Evolutionary conservation across 106 monocot genomes (phyloP), one percentile per base, ranked within the genome.

Genomic region (Phalaenopsis equestris): DNA sequence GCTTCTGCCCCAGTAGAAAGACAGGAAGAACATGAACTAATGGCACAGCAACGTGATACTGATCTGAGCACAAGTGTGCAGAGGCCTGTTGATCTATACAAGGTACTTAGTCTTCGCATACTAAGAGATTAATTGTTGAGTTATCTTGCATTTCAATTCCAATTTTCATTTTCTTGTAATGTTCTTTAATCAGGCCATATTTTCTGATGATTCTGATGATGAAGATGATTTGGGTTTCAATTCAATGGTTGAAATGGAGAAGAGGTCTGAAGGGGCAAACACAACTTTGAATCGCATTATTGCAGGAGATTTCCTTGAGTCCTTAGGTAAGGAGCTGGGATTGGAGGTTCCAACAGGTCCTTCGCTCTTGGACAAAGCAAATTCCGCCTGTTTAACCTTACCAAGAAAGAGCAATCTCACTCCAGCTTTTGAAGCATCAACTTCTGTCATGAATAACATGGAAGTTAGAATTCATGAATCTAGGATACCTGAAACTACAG

Each of bases 231-330:
- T 6, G 23, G 42, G 24, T 14, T 74, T 74, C n/a, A 79, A 84
- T 46, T 46, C 79, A 80, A 75, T 1, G 80, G 10, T 23, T 41
- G 82, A 85, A 68, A 83, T 79, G 11, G 81, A 86, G 41, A 89
- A 90, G 80, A 92, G 88, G 42, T 83, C 78, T 82, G 94, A 94
- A 84, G 97, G 86, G 17, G 92, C 87, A 42, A 99, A 99, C 56
- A 91, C 65, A 23, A 87, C 94, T 73, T 83, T 94, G 56, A 99
- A 99, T 73, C 90, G 92, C 77, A 77, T 99, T 82, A 85, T 94
- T 75, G 98, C 94, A 2, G 94, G 91, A 21, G 94, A 99, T 90
- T 99, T 99, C 77, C 85, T 99, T 8, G 91, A 99, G 81, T 94
- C 98, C 17, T 77, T 99, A 57, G 94, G 98, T 67, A 94, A 91